Percentiles rank a stretch among this genome's conserved stretches.
Evolutionary conservation across 441 rosid species (phyloP).

Genomic region (Erysimum pusillum): DNA sequence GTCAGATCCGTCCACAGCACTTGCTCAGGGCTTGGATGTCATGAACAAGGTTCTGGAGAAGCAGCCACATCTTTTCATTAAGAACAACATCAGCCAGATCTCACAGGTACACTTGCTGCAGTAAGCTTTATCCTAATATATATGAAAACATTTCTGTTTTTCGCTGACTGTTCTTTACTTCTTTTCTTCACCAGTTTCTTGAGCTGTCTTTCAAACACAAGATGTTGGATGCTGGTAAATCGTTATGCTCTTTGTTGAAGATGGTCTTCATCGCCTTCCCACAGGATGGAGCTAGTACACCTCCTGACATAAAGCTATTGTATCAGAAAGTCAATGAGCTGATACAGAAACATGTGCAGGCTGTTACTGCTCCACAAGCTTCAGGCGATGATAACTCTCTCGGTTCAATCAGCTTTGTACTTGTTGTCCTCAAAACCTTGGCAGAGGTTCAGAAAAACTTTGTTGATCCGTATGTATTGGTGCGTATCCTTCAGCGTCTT

Average conservation of each 20-base stretch:
- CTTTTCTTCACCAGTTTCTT: constrained; percentile 68
- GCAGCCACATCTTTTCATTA: constrained; percentile 93
- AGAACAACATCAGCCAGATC: constrained; percentile 90
- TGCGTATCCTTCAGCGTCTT: constrained; percentile 86
- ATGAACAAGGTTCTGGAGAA: constrained; percentile 99
- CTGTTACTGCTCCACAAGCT: constrained; percentile 68
- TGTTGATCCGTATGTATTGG: constrained; percentile 78
- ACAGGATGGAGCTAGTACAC: constrained; percentile 70
- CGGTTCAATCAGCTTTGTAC: constrained; percentile 83
- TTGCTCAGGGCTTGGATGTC: constrained; percentile 96
- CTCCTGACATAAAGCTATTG: constrained; percentile 75
- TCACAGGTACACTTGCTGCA: constrained; percentile 74
- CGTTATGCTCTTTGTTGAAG: constrained; percentile 92
- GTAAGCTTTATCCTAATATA: constrained; percentile 32
- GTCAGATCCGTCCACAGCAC: constrained; percentile 94
- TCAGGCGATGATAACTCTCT: constrained; percentile 80
- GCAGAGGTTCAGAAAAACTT: constrained; percentile 83
- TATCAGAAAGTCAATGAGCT: constrained; percentile 89
- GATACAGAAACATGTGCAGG: constrained; percentile 82
- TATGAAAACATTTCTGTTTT: constrained; percentile 31
- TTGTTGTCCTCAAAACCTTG: constrained; percentile 86
- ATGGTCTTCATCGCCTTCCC: constrained; percentile 95
- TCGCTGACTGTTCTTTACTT: constrained; percentile 35
- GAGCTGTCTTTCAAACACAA: constrained; percentile 96
- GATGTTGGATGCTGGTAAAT: constrained; percentile 94